Percentiles rank a stretch among this genome's conserved stretches.
Evolutionary conservation across 192 early-diverging fungal genomes (phyloP).

Genomic region (Piromyces sp.): DNA sequence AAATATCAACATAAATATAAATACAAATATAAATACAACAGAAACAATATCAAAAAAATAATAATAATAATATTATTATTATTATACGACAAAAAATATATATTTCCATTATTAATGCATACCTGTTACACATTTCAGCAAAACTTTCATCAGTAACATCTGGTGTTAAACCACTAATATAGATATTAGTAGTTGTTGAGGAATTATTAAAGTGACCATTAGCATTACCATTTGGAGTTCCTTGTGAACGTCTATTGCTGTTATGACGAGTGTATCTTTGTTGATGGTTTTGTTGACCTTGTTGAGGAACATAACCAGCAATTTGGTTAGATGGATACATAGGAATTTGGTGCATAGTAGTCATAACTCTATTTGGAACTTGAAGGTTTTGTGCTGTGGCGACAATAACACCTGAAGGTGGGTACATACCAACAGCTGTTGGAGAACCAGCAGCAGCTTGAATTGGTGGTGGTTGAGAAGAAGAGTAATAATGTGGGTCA

Average conservation of each 20-base stretch:
- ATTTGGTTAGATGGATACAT: not conserved
- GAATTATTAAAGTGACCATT: not conserved
- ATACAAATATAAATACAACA: too few relatives aligned
- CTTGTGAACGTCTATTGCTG: not conserved
- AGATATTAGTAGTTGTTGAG: conserved; percentile 40
- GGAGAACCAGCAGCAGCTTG: not conserved
- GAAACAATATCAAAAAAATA: too few relatives aligned
- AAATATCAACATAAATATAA: not conserved
- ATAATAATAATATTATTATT: too few relatives aligned
- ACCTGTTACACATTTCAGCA: conserved; percentile 26
- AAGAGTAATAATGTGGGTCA: not conserved
- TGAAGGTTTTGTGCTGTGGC: not conserved
- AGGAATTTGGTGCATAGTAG: not conserved
- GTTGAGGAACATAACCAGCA: not conserved
- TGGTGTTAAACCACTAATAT: conserved; percentile 53
- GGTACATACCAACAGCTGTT: not conserved
- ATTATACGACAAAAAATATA: not conserved
- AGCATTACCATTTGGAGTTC: not conserved
- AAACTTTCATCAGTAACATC: conserved; percentile 51
- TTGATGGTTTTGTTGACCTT: not conserved
- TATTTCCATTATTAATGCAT: not conserved
- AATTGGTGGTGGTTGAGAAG: not conserved
- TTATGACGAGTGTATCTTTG: not conserved
- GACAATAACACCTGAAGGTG: not conserved
- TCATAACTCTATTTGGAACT: not conserved